Base-by-base conservation (phyloP, 805 yeast species). In the Hanseniaspora valbyensis region DNA sequence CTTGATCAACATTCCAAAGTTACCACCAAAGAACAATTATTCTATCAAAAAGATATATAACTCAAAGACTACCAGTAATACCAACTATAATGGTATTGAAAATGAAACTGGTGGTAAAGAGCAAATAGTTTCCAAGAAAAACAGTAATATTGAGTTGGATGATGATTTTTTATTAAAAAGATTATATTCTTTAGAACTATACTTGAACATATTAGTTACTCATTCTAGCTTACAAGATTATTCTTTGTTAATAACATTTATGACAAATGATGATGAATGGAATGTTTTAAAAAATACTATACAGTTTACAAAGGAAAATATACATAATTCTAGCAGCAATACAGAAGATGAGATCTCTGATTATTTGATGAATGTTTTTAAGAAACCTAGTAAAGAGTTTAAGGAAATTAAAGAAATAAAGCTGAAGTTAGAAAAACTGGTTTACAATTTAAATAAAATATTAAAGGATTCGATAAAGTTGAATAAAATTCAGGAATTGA, bases 221-320 rank as follows among this genome's bases (percentile, higher is more conserved):
- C 50, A 46, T 39, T 22, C 28, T 12, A 33, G 33, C 22, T 39
- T 46, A 10, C 50, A 46, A 24, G 41, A 46, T 14, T 46, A 46
- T 39, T 24, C 50, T 8, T 25, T 46, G 26, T 12, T 46, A n/a
- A 46, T 46, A 9, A 46, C 50, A 13, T 46, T 46, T 25, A 39
- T 46, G 44, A 46, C 50, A 12, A 46, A 46, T 46, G 50, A 46
- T 24, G 33, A 36, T 3, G 50, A 46, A 25, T 46, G 50, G 50
- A 42, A 39, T n/a, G 33, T 46, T 19, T 29, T 46, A 18, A 46
- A 46, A 24, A 46, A 30, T 14, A 46, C 50, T 24, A 39, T 46
- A 14, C 50, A 46, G 21, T 46, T 46, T 16, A 46, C 50, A 14
- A 46, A 39, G 25, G 50, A 46, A 9, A 42, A 46, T 32, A 26